Conservation (phyloP, 139 green algal species). For the Volvox africanus region DNA sequence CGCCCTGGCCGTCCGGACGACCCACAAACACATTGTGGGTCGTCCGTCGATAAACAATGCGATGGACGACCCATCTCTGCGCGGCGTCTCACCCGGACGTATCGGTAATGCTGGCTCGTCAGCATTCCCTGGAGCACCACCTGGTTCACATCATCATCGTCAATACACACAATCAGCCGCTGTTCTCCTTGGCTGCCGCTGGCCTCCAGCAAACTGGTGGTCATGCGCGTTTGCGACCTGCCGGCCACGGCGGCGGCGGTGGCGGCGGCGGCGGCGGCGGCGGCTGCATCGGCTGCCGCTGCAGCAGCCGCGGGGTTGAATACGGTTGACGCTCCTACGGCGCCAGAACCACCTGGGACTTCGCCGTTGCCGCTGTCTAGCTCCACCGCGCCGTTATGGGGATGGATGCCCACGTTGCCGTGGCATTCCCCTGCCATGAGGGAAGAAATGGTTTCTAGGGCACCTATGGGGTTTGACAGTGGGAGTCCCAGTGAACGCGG, state of each 20-base stretch:
- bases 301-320: not conserved
- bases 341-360: not conserved
- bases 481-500: too few relatives aligned
- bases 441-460: not conserved
- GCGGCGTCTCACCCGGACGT: constrained; percentile 33
- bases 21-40: too few relatives aligned
- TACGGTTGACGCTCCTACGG: not conserved
- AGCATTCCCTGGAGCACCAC: constrained; percentile 65
- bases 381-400: not conserved
- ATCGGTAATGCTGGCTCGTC: constrained; percentile 55
- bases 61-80: too few relatives aligned
- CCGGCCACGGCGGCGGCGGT: not conserved
- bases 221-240: not conserved
- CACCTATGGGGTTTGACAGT: not conserved
- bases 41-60: too few relatives aligned
- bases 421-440: not conserved
- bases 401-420: not conserved
- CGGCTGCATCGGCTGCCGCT: not conserved
- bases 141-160: constrained; percentile 68
- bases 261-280: not conserved
- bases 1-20: too few relatives aligned
- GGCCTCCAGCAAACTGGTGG: not conserved
- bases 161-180: constrained; percentile 57
- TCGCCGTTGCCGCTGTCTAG: constrained; percentile 11
- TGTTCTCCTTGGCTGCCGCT: not conserved